Conservation (phyloP, 129 eudicot species). For the Logfia minima region DNA sequence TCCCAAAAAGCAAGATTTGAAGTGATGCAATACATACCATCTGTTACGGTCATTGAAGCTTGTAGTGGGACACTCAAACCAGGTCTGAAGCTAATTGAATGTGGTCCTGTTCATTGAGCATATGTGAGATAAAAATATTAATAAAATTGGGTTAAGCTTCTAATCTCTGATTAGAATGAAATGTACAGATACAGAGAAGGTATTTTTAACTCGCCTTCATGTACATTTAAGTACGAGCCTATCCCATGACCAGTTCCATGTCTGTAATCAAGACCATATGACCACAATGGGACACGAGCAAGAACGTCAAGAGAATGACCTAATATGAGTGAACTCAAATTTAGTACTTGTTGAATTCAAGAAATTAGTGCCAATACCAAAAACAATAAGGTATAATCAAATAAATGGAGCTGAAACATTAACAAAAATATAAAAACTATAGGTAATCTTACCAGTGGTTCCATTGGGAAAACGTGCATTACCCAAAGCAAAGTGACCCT, state of each 20-base stretch:
- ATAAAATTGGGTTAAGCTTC: neutral
- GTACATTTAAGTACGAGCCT: conserved; percentile 90
- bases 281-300: conserved; percentile 97
- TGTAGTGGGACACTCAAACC: conserved; percentile 81
- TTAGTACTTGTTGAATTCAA: conserved; percentile 1
- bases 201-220: conserved; percentile 67
- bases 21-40: conserved; percentile 50
- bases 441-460: conserved; percentile 65
- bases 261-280: conserved; percentile 95
- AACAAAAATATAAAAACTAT: neutral
- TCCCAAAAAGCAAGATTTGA: neutral
- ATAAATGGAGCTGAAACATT: neutral
- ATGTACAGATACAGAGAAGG: neutral
- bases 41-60: conserved; percentile 93
- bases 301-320: conserved; percentile 91
- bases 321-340: conserved; percentile 19
- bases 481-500: conserved; percentile 93
- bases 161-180: neutral
- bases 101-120: conserved; percentile 65
- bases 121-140: conserved; percentile 2
- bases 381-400: neutral
- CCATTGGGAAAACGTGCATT: conserved; percentile 95
- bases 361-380: neutral
- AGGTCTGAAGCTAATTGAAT: conserved; percentile 85
- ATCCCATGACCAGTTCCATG: conserved; percentile 99